Percentiles rank a stretch among this genome's conserved stretches.
Conservation (phyloP, 2,329 filamentous ascomycete species). For the Colletotrichum chlorophyti region DNA sequence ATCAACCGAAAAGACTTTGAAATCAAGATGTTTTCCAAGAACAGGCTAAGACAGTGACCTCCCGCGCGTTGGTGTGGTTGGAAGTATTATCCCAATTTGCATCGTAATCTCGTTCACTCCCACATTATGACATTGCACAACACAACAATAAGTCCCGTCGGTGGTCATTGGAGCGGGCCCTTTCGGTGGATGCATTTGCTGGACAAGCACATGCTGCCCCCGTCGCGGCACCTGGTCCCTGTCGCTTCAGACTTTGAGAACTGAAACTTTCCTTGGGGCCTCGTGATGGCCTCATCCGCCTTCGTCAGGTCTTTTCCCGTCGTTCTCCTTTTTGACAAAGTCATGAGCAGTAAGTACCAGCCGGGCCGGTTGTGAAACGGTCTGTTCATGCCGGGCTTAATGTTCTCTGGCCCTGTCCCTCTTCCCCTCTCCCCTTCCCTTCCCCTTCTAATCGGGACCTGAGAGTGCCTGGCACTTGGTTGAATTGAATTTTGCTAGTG, state of each 20-base stretch:
- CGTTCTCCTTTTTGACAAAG: slow-evolving; percentile 7
- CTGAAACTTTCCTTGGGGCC: slow-evolving; percentile 26
- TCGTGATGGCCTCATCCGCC: slow-evolving; percentile 25
- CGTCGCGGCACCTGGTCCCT: slow-evolving; percentile 1
- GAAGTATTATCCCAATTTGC: background rate
- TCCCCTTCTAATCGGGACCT: no score
- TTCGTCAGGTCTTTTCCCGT: slow-evolving; percentile 19
- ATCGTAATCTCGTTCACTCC: background rate
- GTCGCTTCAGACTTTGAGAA: slow-evolving; percentile 22
- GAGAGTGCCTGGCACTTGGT: background rate
- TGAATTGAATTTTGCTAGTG: no score
- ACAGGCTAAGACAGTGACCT: slow-evolving; percentile 12
- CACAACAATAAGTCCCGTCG: background rate
- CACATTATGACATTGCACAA: background rate
- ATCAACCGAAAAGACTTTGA: no score
- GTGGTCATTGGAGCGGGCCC: background rate
- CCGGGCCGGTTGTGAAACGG: background rate
- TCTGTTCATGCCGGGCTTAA: background rate
- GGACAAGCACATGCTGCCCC: slow-evolving; percentile 11
- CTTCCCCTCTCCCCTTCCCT: background rate
- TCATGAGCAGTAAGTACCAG: background rate
- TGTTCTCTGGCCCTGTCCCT: background rate
- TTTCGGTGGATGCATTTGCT: background rate
- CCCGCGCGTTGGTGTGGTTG: background rate
- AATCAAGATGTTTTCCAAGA: background rate